Percentiles rank a stretch among this genome's conserved stretches.
Evolutionary conservation across 257 asterid species (phyloP).

Genomic region (Capsicum rhomboideum): DNA sequence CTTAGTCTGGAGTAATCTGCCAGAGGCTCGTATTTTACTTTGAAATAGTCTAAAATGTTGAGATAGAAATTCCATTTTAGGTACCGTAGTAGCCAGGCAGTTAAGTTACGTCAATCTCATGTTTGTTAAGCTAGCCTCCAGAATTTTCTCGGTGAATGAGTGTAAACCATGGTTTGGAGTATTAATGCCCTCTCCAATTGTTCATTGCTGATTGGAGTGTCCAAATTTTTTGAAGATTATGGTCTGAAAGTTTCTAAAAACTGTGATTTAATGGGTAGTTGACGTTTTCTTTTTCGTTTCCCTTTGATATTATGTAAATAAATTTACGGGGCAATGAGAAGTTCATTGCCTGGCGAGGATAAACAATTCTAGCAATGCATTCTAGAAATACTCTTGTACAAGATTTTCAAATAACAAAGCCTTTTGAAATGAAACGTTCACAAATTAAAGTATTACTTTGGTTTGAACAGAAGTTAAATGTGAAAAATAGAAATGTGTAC

Average conservation of each 20-base stretch:
- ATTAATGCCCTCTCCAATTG: neutral
- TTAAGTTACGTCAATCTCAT: neutral
- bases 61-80: neutral
- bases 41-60: neutral
- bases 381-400: neutral
- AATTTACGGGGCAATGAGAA: neutral
- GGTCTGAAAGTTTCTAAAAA: neutral
- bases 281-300: neutral
- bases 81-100: neutral
- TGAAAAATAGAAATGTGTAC: neutral
- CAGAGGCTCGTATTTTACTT: neutral
- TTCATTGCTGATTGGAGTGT: neutral
- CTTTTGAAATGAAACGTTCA: neutral
- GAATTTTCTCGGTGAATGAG: neutral
- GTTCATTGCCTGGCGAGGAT: neutral
- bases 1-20: slow-evolving; percentile 1
- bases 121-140: neutral
- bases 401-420: neutral
- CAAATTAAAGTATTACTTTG: neutral
- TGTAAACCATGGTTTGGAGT: neutral
- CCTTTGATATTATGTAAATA: neutral
- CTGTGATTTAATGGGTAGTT: neutral
- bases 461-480: neutral
- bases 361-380: neutral
- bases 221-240: neutral